phyloP scores from a whole-genome alignment of 2,329 filamentous ascomycete genomes.

The Penicillium italicum region DNA sequence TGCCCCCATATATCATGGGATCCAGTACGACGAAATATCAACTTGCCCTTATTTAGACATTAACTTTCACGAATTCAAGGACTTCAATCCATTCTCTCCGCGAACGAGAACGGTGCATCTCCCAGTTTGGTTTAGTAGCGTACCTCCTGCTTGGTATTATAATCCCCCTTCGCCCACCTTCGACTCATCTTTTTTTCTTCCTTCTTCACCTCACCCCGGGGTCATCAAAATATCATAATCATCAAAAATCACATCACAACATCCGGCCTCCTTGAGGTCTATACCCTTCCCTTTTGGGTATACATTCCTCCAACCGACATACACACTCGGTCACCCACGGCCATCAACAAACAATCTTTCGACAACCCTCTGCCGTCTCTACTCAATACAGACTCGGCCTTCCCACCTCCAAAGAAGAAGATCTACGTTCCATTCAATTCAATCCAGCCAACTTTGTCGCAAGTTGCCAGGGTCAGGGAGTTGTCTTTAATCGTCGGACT shows the following conservation, averaged over 20 bases:
- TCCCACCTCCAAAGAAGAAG: neutral
- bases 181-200: neutral
- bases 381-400: neutral
- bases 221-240: neutral
- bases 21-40: neutral
- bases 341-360: neutral
- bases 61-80: neutral
- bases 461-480: conserved; percentile 13
- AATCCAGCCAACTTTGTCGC: conserved; percentile 2
- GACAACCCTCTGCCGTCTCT: neutral
- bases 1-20: neutral
- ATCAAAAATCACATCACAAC: neutral
- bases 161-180: neutral
- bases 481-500: conserved; percentile 18
- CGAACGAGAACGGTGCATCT: neutral
- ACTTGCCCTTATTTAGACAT: neutral
- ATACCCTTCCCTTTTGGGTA: neutral
- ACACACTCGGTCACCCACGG: neutral
- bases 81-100: neutral
- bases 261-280: neutral
- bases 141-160: neutral
- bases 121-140: neutral
- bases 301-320: neutral
- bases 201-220: conserved; percentile 5
- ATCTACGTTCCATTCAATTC: neutral